Conservation (phyloP, 805 yeast species). For the Nakazawaea molendinolei region DNA sequence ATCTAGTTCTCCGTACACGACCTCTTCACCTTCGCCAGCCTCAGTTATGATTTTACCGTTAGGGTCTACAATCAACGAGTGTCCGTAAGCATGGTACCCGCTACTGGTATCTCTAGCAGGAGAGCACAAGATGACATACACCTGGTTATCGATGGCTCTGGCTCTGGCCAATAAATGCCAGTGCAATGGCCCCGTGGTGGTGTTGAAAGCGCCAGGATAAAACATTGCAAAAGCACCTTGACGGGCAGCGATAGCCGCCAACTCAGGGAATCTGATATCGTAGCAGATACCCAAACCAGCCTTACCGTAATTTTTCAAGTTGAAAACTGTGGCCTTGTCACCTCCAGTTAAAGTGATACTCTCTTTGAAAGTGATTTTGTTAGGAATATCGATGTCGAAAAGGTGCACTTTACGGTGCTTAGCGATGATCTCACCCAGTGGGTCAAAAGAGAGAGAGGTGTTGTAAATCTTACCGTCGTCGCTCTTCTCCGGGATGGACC, state of each 20-base stretch:
- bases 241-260: conserved; percentile 65
- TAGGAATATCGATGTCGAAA: conserved; percentile 89
- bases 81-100: conserved; percentile 63
- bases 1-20: conserved; percentile 67
- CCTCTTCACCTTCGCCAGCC: conserved; percentile 75
- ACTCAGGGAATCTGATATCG: conserved; percentile 75
- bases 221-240: conserved; percentile 67
- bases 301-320: conserved; percentile 54
- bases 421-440: conserved; percentile 70
- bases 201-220: conserved; percentile 81
- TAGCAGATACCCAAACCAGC: conserved; percentile 86
- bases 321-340: conserved; percentile 70
- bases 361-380: conserved; percentile 84
- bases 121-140: conserved; percentile 72
- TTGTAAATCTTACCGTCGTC: conserved; percentile 57
- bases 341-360: conserved; percentile 74
- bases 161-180: conserved; percentile 74
- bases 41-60: conserved; percentile 55
- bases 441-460: conserved; percentile 68
- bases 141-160: conserved; percentile 70
- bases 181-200: conserved; percentile 78
- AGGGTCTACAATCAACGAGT: conserved; percentile 58
- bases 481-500: conserved; percentile 81
- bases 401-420: conserved; percentile 88
- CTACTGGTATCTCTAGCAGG: conserved; percentile 73